Base-by-base conservation (phyloP, 305 asterid species). In the Monarda citriodora region DNA sequence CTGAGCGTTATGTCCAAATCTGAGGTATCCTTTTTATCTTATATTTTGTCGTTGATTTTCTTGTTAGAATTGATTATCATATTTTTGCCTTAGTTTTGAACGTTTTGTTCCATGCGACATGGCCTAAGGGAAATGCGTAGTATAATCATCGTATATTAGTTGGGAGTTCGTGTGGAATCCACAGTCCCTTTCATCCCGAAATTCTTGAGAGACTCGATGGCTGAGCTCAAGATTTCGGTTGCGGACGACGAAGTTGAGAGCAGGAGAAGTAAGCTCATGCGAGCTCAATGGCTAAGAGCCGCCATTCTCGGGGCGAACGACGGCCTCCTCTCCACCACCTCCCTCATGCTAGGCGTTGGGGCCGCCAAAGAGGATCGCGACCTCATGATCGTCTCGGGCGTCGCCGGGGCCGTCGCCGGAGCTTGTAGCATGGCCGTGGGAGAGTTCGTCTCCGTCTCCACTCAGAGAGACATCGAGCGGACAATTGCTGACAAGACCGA, bases 381-480 rank as follows among this genome's bases (percentile, higher is more conserved):
- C 44, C 65, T 75, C 16, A 77, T 79, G 79, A 51, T 79, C 31
- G 14, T 77, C 7, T 63, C 82, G 0, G 86, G 89, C 23, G 0
- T 79, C 7, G 89, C 84, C 0, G 86, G 89, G 25, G 86, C 86
- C 6, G 56, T 83, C 11, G 85, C 91, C 10, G 90, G 90, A 6
- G 87, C 88, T 1, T 82, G 79, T 53, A 86, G 91, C 81, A 86
- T 86, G 88, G 86, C 90, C 17, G 86, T 79, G 0, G 95, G 86
- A 5, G 95, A 86, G 49, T 86, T 77, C n/a, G 83, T 77, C 9
- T 83, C 95, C 12, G 88, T 81, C 0, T 79, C 92, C 10, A 82
- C 89, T 11, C 92, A 84, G 59, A 73, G 85, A 61, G 88, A 84
- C 13, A 87, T 87, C 11, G 77, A 82, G 29, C 34, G 18, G 13